These are phyloP conservation scores for Ogataea populi-albae DNA, from an alignment of 805 yeast species.

Conservation along the genomic window DNA sequence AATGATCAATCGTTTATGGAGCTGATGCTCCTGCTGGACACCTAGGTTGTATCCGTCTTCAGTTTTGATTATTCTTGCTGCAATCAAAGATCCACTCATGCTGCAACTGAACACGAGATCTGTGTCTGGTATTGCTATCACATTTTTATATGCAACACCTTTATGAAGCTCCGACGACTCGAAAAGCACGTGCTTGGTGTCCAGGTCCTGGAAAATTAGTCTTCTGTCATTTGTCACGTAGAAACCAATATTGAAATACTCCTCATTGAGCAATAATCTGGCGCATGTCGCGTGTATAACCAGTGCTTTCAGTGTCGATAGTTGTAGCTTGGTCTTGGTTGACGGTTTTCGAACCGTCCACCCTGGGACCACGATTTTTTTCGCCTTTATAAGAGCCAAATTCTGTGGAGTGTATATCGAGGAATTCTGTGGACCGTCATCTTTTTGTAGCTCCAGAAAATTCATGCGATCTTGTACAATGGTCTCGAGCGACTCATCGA, in stretches of 20 bases:
- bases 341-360: slow-evolving; percentile 28
- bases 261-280: slow-evolving; percentile 9
- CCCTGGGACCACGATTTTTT: slow-evolving; percentile 19
- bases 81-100: slow-evolving; percentile 31
- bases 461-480: slow-evolving; percentile 35
- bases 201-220: slow-evolving; percentile 27
- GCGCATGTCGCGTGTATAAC: slow-evolving; percentile 24
- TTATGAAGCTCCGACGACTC: slow-evolving; percentile 15
- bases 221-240: slow-evolving; percentile 29
- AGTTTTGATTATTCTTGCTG: slow-evolving; percentile 8
- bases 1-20: slow-evolving; percentile 33
- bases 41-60: slow-evolving; percentile 6
- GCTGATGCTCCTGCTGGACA: slow-evolving; percentile 14
- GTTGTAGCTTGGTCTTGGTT: slow-evolving; percentile 4
- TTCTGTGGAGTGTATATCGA: slow-evolving; percentile 24
- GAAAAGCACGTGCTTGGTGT: slow-evolving; percentile 10
- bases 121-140: slow-evolving; percentile 19
- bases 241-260: slow-evolving; percentile 15
- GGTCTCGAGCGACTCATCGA: slow-evolving; percentile 36
- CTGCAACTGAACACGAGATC: slow-evolving; percentile 28
- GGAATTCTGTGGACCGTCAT: slow-evolving; percentile 5
- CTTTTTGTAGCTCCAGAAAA: slow-evolving; percentile 20
- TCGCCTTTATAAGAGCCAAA: slow-evolving; percentile 17
- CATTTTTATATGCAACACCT: slow-evolving; percentile 20
- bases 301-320: slow-evolving; percentile 23